Conservation (phyloP, 148 eudicot species). For the Camellia lanceoleosa region DNA sequence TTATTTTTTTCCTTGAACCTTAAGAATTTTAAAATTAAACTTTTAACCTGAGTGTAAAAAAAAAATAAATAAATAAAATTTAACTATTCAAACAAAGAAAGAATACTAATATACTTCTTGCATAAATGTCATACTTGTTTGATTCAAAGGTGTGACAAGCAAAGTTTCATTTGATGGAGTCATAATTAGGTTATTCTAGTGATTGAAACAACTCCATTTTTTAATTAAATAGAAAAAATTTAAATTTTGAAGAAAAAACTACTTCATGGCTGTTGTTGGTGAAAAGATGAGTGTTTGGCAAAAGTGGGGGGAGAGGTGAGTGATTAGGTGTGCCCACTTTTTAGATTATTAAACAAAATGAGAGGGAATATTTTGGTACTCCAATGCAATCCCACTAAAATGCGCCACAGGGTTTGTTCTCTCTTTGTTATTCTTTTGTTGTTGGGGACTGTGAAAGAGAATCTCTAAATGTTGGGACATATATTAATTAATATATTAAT, state of each 20-base stretch:
- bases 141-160: too few relatives aligned
- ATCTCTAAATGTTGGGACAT: conserved; percentile 7
- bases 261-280: background rate
- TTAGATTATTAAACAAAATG: background rate
- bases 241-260: too few relatives aligned
- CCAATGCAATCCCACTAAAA: conserved; percentile 9
- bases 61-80: too few relatives aligned
- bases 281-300: background rate
- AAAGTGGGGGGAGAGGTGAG: background rate
- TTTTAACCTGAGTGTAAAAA: too few relatives aligned
- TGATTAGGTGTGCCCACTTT: conserved; percentile 7
- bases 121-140: too few relatives aligned
- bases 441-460: conserved; percentile 17
- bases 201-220: background rate
- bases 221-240: too few relatives aligned
- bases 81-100: too few relatives aligned
- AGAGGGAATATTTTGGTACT: background rate
- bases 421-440: conserved; percentile 1
- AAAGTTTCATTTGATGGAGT: too few relatives aligned
- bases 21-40: too few relatives aligned
- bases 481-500: too few relatives aligned
- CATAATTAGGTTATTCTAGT: background rate
- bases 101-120: too few relatives aligned
- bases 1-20: too few relatives aligned
- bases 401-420: conserved; percentile 17